Evolutionary conservation across 1,284 basidiomycete genomes (phyloP).

Genomic region (Leccinum griseonigrum): DNA sequence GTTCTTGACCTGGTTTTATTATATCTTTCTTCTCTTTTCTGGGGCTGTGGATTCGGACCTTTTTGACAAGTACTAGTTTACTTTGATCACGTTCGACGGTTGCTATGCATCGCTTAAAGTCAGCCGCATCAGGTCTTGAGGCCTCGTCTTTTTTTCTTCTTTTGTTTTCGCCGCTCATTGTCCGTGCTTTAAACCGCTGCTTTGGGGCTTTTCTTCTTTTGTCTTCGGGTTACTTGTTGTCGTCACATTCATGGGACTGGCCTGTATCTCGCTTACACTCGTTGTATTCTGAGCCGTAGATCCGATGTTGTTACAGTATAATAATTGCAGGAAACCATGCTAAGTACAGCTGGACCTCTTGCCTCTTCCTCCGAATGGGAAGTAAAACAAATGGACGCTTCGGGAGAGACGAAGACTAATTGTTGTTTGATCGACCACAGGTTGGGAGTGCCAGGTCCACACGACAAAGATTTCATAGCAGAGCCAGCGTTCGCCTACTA

Average conservation of each 20-base stretch:
- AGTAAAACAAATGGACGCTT: too few species aligned
- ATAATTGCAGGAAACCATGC: neutral
- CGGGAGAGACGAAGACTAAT: neutral
- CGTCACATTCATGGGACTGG: neutral
- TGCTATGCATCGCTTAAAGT: neutral
- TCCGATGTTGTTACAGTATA: neutral
- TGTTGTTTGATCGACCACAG: neutral
- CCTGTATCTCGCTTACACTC: neutral
- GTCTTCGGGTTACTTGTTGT: neutral
- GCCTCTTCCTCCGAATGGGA: too few species aligned
- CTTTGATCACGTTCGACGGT: neutral
- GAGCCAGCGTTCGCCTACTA: neutral
- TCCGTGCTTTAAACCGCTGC: neutral
- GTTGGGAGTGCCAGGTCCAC: too few species aligned
- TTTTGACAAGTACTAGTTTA: neutral
- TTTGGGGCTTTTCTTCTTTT: neutral
- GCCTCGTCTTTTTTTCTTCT: neutral
- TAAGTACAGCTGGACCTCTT: neutral
- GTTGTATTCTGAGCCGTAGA: neutral
- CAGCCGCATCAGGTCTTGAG: neutral
- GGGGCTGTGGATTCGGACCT: neutral
- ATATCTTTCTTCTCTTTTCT: neutral
- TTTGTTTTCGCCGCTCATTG: neutral
- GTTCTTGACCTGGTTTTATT: neutral
- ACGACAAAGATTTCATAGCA: neutral